These are phyloP conservation scores for Calvatia gigantea DNA, from an alignment of 768 basidiomycete species.

Conservation along the genomic window DNA sequence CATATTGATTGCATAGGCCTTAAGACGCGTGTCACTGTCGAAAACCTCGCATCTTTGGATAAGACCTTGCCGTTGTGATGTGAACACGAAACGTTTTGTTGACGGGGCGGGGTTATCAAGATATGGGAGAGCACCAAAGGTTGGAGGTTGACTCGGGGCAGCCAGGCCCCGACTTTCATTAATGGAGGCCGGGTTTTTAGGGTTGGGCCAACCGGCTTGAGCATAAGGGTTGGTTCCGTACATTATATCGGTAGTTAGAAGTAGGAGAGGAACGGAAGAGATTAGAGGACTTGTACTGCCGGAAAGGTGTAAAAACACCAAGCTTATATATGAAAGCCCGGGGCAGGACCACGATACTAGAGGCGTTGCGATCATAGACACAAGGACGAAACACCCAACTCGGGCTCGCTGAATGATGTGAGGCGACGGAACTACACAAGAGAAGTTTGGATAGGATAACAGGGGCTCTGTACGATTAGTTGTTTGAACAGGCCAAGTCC, in stretches of 20 bases:
- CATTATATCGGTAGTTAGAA: slow-evolving; percentile 10
- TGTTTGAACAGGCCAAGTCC: neutral
- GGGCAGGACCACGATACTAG: too few species aligned
- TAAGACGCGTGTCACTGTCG: slow-evolving; percentile 34
- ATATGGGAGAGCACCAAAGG: slow-evolving; percentile 24
- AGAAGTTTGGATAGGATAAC: neutral
- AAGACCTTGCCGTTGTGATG: slow-evolving; percentile 32
- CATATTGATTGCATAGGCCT: slow-evolving; percentile 37
- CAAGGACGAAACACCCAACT: too few species aligned
- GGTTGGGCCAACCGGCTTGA: slow-evolving; percentile 28
- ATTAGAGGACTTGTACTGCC: neutral
- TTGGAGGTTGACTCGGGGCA: slow-evolving; percentile 17
- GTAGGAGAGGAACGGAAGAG: neutral
- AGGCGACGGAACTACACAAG: too few species aligned
- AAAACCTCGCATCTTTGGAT: slow-evolving; percentile 41
- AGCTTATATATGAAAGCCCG: slow-evolving; percentile 1
- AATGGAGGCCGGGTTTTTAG: slow-evolving; percentile 25
- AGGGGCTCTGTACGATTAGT: neutral
- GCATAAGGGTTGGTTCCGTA: slow-evolving; percentile 28
- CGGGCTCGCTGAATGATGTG: too few species aligned
- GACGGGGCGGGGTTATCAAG: slow-evolving; percentile 6
- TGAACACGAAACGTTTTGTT: slow-evolving; percentile 19
- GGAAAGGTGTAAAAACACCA: neutral
- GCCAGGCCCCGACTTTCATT: slow-evolving; percentile 18
- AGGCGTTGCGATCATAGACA: too few species aligned